Base-by-base conservation (phyloP, 2,329 filamentous ascomycete species). In the Aspergillus pseudoglaucus region DNA sequence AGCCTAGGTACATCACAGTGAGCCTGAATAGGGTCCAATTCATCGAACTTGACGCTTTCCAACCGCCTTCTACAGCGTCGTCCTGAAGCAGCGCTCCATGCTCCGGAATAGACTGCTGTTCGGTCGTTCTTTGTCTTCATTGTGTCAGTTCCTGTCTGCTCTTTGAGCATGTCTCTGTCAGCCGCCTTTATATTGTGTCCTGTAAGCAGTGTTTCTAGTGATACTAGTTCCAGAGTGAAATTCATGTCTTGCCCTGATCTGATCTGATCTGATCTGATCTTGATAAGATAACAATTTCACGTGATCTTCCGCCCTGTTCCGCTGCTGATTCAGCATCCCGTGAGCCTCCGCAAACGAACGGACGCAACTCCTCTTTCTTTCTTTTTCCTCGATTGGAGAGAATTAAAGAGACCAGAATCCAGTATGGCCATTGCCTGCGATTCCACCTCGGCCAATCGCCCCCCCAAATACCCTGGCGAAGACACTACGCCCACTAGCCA, bases 401-500 rank as follows among this genome's bases (percentile, higher is more conserved):
- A 30, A 12, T 3, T 12, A 10, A 30, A 27, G 4, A 30, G 25
- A 12, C 25, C 9, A 12, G 1, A 30, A 30, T n/a, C n/a, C 17
- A 39, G 3, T 1, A 50, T 23, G 37, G 42, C 30, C 25, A 47
- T 52, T 27, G 49, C 55, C 32, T 56, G 56, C 8, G 45, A 58
- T 18, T 39, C 37, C 9, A 9, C 37, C 6, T 39, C 17, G 17
- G 37, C 7, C 10, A 15, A 39, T 37, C 62, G 65, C 39, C 55
- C 62, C 18, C 73, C 80, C 48, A 76, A 80, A 47, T 95, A 94
- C 67, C 75, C 76, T 7, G 88, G 87, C 55, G 88, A 95, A 65
- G 90, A 96, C 67, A 87, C 83, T n/a, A 80, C 88, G 17, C 79
- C 86, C 49, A 95, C 90, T 7, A 91, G 85, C 64, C 71, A 70